Percentiles rank a stretch among this genome's conserved stretches.
Conservation (phyloP, 2,329 filamentous ascomycete genomes). For the Talaromyces albobiverticillius region DNA sequence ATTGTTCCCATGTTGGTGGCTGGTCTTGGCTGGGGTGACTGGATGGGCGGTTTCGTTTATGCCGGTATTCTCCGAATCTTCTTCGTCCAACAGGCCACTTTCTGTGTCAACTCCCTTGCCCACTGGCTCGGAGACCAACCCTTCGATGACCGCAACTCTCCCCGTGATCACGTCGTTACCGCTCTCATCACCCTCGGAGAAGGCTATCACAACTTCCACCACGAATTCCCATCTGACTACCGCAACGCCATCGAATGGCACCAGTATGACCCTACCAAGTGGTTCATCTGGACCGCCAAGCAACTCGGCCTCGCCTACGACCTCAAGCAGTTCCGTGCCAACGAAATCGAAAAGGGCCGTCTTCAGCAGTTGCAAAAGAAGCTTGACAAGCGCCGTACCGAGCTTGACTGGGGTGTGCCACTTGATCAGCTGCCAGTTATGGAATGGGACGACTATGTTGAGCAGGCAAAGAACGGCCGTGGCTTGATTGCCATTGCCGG, state of each 20-base stretch:
- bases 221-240: constrained; percentile 92
- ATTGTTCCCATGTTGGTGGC: constrained; percentile 72
- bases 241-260: constrained; percentile 88
- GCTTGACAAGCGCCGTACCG: constrained; percentile 79
- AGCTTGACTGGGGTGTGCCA: constrained; percentile 81
- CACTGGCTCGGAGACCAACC: constrained; percentile 92
- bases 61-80: constrained; percentile 82
- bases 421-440: constrained; percentile 82
- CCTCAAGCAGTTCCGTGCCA: constrained; percentile 85
- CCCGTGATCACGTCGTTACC: constrained; percentile 82
- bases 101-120: constrained; percentile 87
- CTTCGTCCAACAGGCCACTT: constrained; percentile 88
- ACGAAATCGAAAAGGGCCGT: constrained; percentile 90
- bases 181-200: constrained; percentile 81
- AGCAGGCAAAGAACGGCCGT: constrained; percentile 73
- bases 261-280: constrained; percentile 91
- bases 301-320: constrained; percentile 79
- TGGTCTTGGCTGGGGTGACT: constrained; percentile 78
- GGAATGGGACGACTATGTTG: constrained; percentile 81
- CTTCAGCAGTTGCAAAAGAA: constrained; percentile 90
- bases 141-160: constrained; percentile 89
- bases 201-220: constrained; percentile 94
- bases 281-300: constrained; percentile 83
- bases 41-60: constrained; percentile 78
- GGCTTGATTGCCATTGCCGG: constrained; percentile 75